Percentiles rank a stretch among this genome's conserved stretches.
Conservation (phyloP, 208 protist species). For the Leishmania tarentolae region DNA sequence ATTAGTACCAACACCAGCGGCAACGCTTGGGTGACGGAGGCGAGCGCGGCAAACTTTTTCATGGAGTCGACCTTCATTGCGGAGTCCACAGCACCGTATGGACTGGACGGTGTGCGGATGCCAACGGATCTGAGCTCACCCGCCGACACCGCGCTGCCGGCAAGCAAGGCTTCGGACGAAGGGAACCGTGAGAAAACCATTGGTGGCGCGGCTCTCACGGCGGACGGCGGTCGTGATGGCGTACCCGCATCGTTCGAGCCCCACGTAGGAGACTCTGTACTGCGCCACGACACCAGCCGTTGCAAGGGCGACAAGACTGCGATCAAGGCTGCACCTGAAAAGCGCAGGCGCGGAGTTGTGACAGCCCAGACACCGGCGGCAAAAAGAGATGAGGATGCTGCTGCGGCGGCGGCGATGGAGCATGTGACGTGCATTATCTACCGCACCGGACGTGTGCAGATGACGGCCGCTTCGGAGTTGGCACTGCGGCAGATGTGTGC, state of each 20-base stretch:
- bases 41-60: constrained; percentile 30
- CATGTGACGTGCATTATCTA: constrained; percentile 24
- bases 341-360: background rate
- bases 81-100: constrained; percentile 22
- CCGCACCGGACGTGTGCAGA: constrained; percentile 15
- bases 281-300: background rate
- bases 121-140: background rate
- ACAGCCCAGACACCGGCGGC: background rate
- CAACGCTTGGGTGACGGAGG: constrained; percentile 22
- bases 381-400: background rate
- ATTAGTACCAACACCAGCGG: too few relatives aligned
- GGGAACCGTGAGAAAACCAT: background rate
- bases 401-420: constrained; percentile 12
- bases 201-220: background rate
- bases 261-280: background rate
- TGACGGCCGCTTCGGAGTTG: constrained; percentile 16
- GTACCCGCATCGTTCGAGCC: background rate
- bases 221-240: background rate
- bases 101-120: constrained; percentile 10
- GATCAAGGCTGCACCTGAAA: background rate
- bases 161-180: background rate
- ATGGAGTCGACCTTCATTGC: constrained; percentile 34
- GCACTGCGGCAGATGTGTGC: constrained; percentile 25
- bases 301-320: background rate
- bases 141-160: background rate